A percentile compares a stretch with the other conserved stretches of the same genome.
phyloP scores from a whole-genome alignment of 805 yeast genomes.

The Spencermartinsiella europaea region DNA sequence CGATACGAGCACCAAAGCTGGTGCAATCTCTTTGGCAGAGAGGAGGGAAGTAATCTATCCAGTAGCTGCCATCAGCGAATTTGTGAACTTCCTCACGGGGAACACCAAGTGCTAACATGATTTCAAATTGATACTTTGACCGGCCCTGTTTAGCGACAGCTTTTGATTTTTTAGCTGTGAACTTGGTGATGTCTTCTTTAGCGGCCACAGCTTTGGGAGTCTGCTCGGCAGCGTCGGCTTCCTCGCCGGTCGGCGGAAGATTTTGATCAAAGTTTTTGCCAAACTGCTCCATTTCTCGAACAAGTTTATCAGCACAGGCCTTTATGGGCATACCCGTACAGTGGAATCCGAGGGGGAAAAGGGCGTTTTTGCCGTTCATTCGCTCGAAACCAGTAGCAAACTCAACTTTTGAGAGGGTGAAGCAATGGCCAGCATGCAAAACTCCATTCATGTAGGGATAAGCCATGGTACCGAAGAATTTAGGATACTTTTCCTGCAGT shows the following conservation, averaged over 20 bases:
- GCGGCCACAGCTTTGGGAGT: constrained; percentile 29
- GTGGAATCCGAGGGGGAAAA: constrained; percentile 96
- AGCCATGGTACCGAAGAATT: constrained; percentile 90
- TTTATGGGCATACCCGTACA: constrained; percentile 98
- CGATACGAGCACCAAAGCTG: constrained; percentile 85
- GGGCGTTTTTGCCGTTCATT: constrained; percentile 86
- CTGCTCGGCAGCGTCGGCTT: constrained; percentile 49
- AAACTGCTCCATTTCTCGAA: constrained; percentile 86
- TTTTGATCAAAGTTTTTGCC: constrained; percentile 62
- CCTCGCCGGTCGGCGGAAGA: constrained; percentile 26
- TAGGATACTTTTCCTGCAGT: constrained; percentile 74
- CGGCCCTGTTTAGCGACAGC: constrained; percentile 92
- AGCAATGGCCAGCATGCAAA: constrained; percentile 94
- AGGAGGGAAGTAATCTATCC: constrained; percentile 92
- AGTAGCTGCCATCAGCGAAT: constrained; percentile 87
- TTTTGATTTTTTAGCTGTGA: constrained; percentile 88
- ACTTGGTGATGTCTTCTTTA: constrained; percentile 80
- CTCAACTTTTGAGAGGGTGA: constrained; percentile 91
- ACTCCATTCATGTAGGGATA: constrained; percentile 99
- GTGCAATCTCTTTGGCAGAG: constrained; percentile 75
- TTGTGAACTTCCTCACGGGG: constrained; percentile 74
- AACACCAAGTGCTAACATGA: constrained; percentile 92
- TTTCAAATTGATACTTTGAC: constrained; percentile 91
- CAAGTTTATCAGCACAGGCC: constrained; percentile 92
- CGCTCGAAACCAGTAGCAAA: constrained; percentile 90